Conservation (phyloP, 1,139 yeast genomes). For the Trichomonascaceae sp. region DNA sequence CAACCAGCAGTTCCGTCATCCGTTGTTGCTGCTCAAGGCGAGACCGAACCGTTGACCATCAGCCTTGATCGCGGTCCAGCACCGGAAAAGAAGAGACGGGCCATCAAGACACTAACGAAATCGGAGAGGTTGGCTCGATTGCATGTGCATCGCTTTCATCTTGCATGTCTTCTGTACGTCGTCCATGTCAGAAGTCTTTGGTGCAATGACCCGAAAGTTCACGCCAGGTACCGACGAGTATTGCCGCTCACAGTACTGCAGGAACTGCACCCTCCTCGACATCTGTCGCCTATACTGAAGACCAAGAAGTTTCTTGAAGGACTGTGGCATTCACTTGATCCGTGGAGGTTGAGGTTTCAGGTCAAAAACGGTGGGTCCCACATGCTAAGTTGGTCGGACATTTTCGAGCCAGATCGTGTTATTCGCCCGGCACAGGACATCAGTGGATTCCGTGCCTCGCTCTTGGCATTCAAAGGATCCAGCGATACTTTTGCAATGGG, state of each 20-base stretch:
- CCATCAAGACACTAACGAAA: slow-evolving; percentile 4
- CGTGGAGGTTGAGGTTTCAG: slow-evolving; percentile 49
- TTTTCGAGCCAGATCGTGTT: slow-evolving; percentile 19
- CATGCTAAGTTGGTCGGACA: slow-evolving; percentile 51
- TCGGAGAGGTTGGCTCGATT: slow-evolving; percentile 43
- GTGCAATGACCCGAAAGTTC: slow-evolving; percentile 43
- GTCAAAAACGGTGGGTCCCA: slow-evolving; percentile 32
- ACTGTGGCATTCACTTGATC: slow-evolving; percentile 44
- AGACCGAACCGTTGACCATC: no score
- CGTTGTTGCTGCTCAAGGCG: no score
- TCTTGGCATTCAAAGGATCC: slow-evolving; percentile 37
- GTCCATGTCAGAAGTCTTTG: slow-evolving; percentile 60
- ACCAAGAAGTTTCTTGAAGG: slow-evolving; percentile 70
- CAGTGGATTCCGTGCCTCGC: slow-evolving; percentile 12
- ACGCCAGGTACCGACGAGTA: slow-evolving; percentile 20
- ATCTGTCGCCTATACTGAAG: slow-evolving; percentile 30
- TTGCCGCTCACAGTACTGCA: slow-evolving; percentile 36
- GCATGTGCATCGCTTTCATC: slow-evolving; percentile 44
- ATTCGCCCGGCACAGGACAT: slow-evolving; percentile 13
- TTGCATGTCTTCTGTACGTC: slow-evolving; percentile 49
- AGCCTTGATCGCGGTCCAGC: no score
- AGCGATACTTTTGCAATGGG: slow-evolving; percentile 81
- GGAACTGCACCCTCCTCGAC: slow-evolving; percentile 36
- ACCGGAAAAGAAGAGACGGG: neutral
- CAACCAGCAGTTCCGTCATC: no score